Evolutionary conservation across 805 yeast species (phyloP).

Genomic region (Ogataea degrootiae): DNA sequence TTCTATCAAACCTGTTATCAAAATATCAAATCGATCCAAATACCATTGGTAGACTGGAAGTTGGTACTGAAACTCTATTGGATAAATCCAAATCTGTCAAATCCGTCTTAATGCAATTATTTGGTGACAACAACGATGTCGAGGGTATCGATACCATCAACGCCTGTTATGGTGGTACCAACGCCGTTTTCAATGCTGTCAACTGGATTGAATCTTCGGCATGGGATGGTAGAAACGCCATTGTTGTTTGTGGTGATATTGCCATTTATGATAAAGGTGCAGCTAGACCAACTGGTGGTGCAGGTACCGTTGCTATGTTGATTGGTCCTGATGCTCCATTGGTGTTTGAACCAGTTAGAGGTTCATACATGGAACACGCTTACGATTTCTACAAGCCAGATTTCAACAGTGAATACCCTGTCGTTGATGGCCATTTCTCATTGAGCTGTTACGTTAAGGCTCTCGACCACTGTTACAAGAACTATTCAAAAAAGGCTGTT

Average conservation of each 20-base stretch:
- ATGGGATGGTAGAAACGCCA: slow-evolving; percentile 98
- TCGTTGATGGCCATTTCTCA: slow-evolving; percentile 96
- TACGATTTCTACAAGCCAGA: slow-evolving; percentile 98
- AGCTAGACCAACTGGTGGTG: slow-evolving; percentile 99
- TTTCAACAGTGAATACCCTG: slow-evolving; percentile 93
- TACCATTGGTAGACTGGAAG: slow-evolving; percentile 90
- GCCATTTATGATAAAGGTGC: slow-evolving; percentile 96
- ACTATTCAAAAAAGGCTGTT: slow-evolving; percentile 73
- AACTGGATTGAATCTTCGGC: slow-evolving; percentile 95
- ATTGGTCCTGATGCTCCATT: slow-evolving; percentile 98
- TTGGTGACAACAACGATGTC: slow-evolving; percentile 81
- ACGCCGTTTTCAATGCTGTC: slow-evolving; percentile 86
- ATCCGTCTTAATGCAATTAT: slow-evolving; percentile 90
- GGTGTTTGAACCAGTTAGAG: slow-evolving; percentile 84
- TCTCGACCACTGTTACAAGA: slow-evolving; percentile 76
- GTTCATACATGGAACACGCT: slow-evolving; percentile 93
- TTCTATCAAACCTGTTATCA: slow-evolving; percentile 64
- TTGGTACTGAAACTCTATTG: slow-evolving; percentile 94
- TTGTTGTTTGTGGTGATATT: slow-evolving; percentile 96
- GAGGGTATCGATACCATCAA: slow-evolving; percentile 96
- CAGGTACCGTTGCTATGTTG: slow-evolving; percentile 90
- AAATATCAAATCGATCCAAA: slow-evolving; percentile 79
- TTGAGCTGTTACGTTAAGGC: slow-evolving; percentile 92
- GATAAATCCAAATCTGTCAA: slow-evolving; percentile 97
- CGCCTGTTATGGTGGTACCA: slow-evolving; percentile 98